phyloP scores from a whole-genome alignment of 2,329 filamentous ascomycete genomes.

The Xylaria sp. region DNA sequence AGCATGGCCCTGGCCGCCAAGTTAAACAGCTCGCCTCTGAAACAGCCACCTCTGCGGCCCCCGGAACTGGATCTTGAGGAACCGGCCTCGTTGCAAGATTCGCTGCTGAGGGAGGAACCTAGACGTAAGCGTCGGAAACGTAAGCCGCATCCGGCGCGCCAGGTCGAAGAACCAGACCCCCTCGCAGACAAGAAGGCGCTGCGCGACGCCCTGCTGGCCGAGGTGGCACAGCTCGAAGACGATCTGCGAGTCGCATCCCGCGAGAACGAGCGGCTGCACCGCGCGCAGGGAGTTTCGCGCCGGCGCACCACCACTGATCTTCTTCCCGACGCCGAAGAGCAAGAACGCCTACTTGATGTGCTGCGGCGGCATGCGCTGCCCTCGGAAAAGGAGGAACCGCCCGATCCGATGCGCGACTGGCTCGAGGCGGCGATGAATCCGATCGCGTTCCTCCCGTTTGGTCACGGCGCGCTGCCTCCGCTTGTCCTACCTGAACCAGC shows the following conservation, averaged over 20 bases:
- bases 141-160: slow-evolving; percentile 54
- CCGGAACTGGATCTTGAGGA: slow-evolving; percentile 32
- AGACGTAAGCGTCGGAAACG: slow-evolving; percentile 37
- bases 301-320: slow-evolving; percentile 45
- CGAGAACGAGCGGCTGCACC: slow-evolving; percentile 67
- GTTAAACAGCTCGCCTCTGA: slow-evolving; percentile 62
- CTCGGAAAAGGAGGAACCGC: slow-evolving; percentile 46
- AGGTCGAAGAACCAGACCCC: slow-evolving; percentile 55
- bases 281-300: slow-evolving; percentile 51
- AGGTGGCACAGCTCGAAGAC: slow-evolving; percentile 65
- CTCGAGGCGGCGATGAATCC: slow-evolving; percentile 63
- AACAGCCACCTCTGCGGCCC: slow-evolving; percentile 54
- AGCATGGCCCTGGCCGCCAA: slow-evolving; percentile 53
- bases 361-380: slow-evolving; percentile 56
- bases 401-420: slow-evolving; percentile 54
- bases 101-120: slow-evolving; percentile 31
- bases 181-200: slow-evolving; percentile 61
- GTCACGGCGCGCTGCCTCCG: slow-evolving; percentile 48
- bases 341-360: slow-evolving; percentile 54
- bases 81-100: slow-evolving; percentile 12
- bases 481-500: slow-evolving; percentile 35
- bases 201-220: slow-evolving; percentile 63
- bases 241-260: slow-evolving; percentile 67
- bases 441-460: slow-evolving; percentile 62
- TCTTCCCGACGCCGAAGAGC: slow-evolving; percentile 48